These are phyloP conservation scores for Vigna radiata DNA, from an alignment of 306 rosid species.

Conservation along the genomic window DNA sequence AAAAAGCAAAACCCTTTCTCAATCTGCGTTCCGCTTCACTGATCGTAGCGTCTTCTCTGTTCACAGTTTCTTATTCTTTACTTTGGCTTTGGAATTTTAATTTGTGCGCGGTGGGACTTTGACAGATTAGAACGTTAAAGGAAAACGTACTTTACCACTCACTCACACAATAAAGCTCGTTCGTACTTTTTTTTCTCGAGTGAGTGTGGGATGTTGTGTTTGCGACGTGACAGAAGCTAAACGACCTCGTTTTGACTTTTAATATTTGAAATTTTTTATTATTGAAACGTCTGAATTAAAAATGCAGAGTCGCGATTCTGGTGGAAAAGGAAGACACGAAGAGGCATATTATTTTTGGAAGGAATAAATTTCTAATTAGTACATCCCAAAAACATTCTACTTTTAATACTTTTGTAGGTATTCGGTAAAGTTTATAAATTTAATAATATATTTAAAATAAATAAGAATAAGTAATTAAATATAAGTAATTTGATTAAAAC, in stretches of 20 bases:
- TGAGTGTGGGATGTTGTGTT: not conserved
- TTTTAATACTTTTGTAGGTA: too few species aligned
- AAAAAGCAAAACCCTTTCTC: not conserved
- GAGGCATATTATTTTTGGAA: not conserved
- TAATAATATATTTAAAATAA: too few species aligned
- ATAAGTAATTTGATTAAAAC: too few species aligned
- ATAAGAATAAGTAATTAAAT: too few species aligned
- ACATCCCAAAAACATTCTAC: too few species aligned
- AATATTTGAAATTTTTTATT: not conserved
- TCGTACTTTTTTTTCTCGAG: not conserved
- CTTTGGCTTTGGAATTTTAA: slow-evolving; percentile 8
- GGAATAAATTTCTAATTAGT: slow-evolving; percentile 9
- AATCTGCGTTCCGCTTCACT: not conserved
- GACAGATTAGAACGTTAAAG: not conserved
- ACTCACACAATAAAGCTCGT: not conserved
- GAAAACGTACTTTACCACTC: slow-evolving; percentile 39
- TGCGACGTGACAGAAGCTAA: not conserved
- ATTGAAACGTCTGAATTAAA: not conserved
- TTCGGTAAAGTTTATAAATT: too few species aligned
- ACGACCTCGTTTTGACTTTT: slow-evolving; percentile 45
- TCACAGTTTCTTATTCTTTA: not conserved
- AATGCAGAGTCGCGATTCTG: not conserved
- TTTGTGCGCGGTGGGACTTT: slow-evolving; percentile 1
- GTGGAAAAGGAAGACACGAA: not conserved
- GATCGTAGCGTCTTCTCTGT: slow-evolving; percentile 1